These are phyloP conservation scores for Ophiostoma quercus DNA, from an alignment of 2,329 filamentous ascomycete genomes.

Conservation along the genomic window DNA sequence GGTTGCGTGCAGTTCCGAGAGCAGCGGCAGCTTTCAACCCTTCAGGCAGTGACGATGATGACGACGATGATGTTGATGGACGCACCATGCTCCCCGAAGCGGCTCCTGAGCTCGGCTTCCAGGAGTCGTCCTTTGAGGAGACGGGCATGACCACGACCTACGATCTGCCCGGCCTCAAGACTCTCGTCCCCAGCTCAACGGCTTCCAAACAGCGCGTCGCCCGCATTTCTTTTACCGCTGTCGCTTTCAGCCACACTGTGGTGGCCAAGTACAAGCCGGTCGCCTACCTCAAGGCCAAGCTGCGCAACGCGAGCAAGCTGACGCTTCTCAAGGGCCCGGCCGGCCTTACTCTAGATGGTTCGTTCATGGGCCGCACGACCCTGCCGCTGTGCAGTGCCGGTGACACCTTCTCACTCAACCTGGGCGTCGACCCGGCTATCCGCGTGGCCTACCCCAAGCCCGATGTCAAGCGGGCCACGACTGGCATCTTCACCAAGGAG, in stretches of 20 bases:
- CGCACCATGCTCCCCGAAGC: slow-evolving; percentile 19
- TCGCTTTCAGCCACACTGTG: slow-evolving; percentile 53
- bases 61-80: slow-evolving; percentile 12
- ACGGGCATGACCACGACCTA: slow-evolving; percentile 57
- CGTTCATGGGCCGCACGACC: slow-evolving; percentile 53
- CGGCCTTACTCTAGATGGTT: slow-evolving; percentile 58
- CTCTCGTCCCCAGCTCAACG: slow-evolving; percentile 47
- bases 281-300: slow-evolving; percentile 54
- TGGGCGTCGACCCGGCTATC: slow-evolving; percentile 58
- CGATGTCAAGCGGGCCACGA: slow-evolving; percentile 46
- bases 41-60: neutral
- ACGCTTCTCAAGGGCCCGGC: slow-evolving; percentile 51
- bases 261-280: slow-evolving; percentile 56
- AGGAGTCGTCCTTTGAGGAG: slow-evolving; percentile 54
- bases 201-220: slow-evolving; percentile 56
- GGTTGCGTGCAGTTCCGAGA: neutral
- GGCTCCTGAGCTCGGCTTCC: slow-evolving; percentile 38
- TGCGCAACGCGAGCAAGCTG: slow-evolving; percentile 52
- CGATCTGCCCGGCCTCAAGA: slow-evolving; percentile 55
- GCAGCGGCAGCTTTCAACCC: neutral
- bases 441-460: slow-evolving; percentile 52
- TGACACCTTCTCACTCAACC: slow-evolving; percentile 47
- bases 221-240: slow-evolving; percentile 43
- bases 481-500: slow-evolving; percentile 51
- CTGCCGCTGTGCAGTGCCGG: slow-evolving; percentile 53